Base-by-base conservation (phyloP, 2,329 filamentous ascomycete genomes). In the Colletotrichum agaves region DNA sequence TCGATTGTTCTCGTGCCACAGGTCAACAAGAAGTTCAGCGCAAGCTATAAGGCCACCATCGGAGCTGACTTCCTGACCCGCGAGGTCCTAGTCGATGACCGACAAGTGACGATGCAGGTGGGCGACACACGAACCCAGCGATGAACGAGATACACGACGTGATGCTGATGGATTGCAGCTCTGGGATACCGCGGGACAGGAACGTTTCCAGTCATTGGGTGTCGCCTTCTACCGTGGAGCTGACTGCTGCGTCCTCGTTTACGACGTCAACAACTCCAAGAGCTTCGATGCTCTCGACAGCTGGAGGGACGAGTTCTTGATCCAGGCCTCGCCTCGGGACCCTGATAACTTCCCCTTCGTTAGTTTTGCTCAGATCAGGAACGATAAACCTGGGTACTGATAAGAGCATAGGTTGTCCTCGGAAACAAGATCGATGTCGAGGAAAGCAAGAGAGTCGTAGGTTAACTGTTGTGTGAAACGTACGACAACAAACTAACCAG, bases 21-120 rank as follows among this genome's bases (percentile, higher is more conserved):
- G 95, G 95, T 99, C 88, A 99, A 99, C 87, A 99, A 99, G 85
- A 98, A 99, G 81, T 99, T 99, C 86, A 98, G 94, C 80, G 95
- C 94, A 73, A 98, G 94, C 85, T 99, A 99, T 90, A 99, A 99
- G 85, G 96, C 96, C 68, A 99, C 96, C 50, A 99, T 99, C 79
- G 96, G 96, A 73, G 96, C 96, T 79, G 96, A 99, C 81, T 99
- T 99, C 82, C 86, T 99, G 69, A 99, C 96, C 63, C 97, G 97
- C 80, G 96, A 99, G 84, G 96, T 99, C 44, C 85, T 98, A 72
- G 95, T 99, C 61, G 96, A 98, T 81, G 96, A 98, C 82, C 89
- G 95, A 78, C 89, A 98, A 77, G 96, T 99, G 72, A 99, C 96
- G 39, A 98, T 99, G 94, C 96, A 98, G 91, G 92, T 93, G 27